Evolutionary conservation across 2,329 filamentous ascomycete species (phyloP).

Genomic region (Trichophyton schoenleinii): DNA sequence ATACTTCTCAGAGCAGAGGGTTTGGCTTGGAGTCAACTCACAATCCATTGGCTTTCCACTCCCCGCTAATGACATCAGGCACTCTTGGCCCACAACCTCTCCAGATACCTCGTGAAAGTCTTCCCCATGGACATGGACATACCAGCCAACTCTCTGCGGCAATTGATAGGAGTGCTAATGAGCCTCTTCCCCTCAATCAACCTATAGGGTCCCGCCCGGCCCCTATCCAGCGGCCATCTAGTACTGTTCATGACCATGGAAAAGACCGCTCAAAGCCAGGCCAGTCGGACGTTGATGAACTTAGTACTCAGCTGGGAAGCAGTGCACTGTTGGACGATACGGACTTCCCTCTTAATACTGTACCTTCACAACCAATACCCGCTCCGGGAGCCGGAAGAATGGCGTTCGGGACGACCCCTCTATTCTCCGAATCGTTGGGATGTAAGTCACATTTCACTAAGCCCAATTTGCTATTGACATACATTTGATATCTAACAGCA

Average conservation of each 20-base stretch:
- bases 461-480: constrained; percentile 5
- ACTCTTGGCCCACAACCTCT: constrained; percentile 23
- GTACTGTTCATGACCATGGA: constrained; percentile 43
- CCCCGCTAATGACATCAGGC: constrained; percentile 32
- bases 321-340: constrained; percentile 70
- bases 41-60: constrained; percentile 30
- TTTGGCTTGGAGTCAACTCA: constrained; percentile 39
- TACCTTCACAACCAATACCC: constrained; percentile 32
- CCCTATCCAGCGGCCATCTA: constrained; percentile 78
- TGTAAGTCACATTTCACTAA: constrained; percentile 20
- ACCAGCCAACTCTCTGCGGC: constrained; percentile 63
- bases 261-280: constrained; percentile 29
- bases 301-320: constrained; percentile 73
- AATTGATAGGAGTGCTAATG: constrained; percentile 45
- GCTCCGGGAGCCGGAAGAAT: constrained; percentile 29
- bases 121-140: constrained; percentile 42
- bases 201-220: constrained; percentile 63
- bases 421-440: constrained; percentile 33
- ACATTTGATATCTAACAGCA: constrained; percentile 15
- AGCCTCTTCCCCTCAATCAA: constrained; percentile 49
- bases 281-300: constrained; percentile 53
- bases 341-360: constrained; percentile 51
- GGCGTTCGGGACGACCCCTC: constrained; percentile 30
- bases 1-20: constrained; percentile 44
- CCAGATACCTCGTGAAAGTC: constrained; percentile 23